Conservation (phyloP, 495 filamentous ascomycete species). For the Haplographium delicatum region DNA sequence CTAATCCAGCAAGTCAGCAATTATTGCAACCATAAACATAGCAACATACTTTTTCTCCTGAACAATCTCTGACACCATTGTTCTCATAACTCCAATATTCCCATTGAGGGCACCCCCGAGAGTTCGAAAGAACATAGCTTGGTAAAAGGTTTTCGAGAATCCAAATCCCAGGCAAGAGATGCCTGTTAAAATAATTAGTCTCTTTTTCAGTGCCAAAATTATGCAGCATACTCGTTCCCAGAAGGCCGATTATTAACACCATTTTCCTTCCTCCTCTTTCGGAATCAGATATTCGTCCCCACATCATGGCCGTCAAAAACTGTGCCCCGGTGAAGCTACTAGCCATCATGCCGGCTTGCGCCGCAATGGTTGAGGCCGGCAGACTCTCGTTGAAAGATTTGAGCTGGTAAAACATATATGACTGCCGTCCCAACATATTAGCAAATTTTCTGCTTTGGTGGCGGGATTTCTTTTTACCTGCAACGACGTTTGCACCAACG, state of each 20-base stretch:
- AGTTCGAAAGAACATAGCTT: conserved; percentile 66
- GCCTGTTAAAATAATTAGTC: conserved; percentile 60
- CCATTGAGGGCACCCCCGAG: conserved; percentile 76
- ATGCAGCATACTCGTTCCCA: conserved; percentile 46
- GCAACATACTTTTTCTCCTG: conserved; percentile 57
- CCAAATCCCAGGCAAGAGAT: conserved; percentile 71
- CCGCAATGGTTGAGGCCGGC: conserved; percentile 61
- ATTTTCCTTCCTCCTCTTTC: conserved; percentile 66
- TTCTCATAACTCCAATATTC: conserved; percentile 74
- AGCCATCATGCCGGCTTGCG: conserved; percentile 71
- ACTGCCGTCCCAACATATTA: conserved; percentile 22
- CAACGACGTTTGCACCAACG: conserved; percentile 72
- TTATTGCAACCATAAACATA: not conserved
- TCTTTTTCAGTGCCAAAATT: conserved; percentile 40
- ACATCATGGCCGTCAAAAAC: conserved; percentile 78
- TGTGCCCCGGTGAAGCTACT: conserved; percentile 77
- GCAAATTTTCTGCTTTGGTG: conserved; percentile 15
- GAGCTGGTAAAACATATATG: conserved; percentile 78
- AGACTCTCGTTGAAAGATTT: conserved; percentile 62
- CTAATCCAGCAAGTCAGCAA: conserved; percentile 47
- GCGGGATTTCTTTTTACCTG: conserved; percentile 36
- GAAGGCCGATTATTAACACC: conserved; percentile 67
- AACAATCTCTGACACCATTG: conserved; percentile 68
- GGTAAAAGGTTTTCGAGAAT: conserved; percentile 66
- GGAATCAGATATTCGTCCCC: conserved; percentile 71